phyloP scores from a whole-genome alignment of 1,284 basidiomycete genomes.

The Apiotrichum laibachii region DNA sequence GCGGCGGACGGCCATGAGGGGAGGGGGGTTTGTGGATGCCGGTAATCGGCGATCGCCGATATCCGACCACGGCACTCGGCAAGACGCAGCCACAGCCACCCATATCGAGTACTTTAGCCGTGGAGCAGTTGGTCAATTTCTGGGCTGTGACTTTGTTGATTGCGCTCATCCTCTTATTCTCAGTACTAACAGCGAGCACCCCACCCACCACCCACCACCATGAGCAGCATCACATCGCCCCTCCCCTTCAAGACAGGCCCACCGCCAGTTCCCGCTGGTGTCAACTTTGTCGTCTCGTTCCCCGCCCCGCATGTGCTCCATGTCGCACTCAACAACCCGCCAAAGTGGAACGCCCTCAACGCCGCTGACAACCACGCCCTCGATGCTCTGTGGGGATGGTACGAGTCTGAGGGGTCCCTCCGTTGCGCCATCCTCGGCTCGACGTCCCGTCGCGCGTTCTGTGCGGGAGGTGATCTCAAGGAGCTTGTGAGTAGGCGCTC shows the following conservation, averaged over 20 bases:
- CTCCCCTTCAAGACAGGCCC: constrained; percentile 4
- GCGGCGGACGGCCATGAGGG: no score
- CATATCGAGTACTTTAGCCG: no score
- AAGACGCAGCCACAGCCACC: no score
- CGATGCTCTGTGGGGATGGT: constrained; percentile 15
- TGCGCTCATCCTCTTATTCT: no score
- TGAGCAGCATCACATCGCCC: no score
- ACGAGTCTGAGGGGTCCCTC: constrained; percentile 18
- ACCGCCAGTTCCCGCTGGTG: constrained; percentile 5
- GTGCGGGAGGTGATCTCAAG: constrained; percentile 19
- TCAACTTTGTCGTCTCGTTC: constrained; percentile 10
- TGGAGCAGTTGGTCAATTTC: no score
- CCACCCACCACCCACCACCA: no score
- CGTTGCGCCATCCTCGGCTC: constrained; percentile 15
- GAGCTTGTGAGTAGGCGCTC: constrained; percentile 3
- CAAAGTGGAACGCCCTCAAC: constrained; percentile 16
- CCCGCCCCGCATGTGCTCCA: constrained; percentile 17
- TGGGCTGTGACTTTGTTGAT: no score
- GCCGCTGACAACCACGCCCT: constrained; percentile 3
- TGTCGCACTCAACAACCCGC: constrained; percentile 18
- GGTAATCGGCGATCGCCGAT: no score
- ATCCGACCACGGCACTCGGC: no score
- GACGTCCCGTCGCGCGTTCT: constrained; percentile 12
- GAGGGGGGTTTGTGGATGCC: no score
- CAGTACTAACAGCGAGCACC: no score